Conservation (phyloP, 2,329 filamentous ascomycete species). For the Allantophomopsis lycopodina region DNA sequence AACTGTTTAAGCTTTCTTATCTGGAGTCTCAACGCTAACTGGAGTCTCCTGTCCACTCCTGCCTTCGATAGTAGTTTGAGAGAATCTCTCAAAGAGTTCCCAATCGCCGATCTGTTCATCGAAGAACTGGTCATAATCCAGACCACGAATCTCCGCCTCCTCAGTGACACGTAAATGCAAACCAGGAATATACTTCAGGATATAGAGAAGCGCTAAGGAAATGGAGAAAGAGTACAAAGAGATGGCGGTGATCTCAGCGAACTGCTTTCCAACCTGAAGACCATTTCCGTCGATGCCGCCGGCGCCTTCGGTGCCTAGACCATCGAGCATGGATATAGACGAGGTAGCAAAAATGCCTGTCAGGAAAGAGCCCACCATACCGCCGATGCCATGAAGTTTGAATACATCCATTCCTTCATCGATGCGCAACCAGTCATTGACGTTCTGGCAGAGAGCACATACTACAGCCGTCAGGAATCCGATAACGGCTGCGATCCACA, state of each 20-base stretch:
- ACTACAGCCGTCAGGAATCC: slow-evolving; percentile 33
- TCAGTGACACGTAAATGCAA: slow-evolving; percentile 38
- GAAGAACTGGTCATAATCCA: slow-evolving; percentile 36
- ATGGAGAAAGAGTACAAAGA: slow-evolving; percentile 39
- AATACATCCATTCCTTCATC: slow-evolving; percentile 48
- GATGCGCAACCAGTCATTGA: slow-evolving; percentile 36
- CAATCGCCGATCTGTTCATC: slow-evolving; percentile 25
- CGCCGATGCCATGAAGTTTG: slow-evolving; percentile 44
- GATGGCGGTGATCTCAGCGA: slow-evolving; percentile 41
- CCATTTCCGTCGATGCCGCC: slow-evolving; percentile 35
- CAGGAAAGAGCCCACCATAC: slow-evolving; percentile 39
- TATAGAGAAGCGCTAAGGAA: slow-evolving; percentile 34
- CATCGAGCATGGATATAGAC: slow-evolving; percentile 35
- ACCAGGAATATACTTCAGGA: slow-evolving; percentile 43
- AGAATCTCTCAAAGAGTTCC: slow-evolving; percentile 14
- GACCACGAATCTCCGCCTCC: slow-evolving; percentile 36
- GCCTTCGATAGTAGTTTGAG: neutral
- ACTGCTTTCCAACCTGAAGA: slow-evolving; percentile 39
- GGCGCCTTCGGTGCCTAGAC: slow-evolving; percentile 23
- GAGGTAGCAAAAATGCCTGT: slow-evolving; percentile 41
- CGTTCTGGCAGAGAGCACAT: slow-evolving; percentile 30
- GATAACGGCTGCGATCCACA: slow-evolving; percentile 34
- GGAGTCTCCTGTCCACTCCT: too few species aligned
- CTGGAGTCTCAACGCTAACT: too few species aligned
- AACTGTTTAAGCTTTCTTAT: too few species aligned